phyloP scores from a whole-genome alignment of 371 early-diverging fungal species.

The Lichtheimia corymbifera region DNA sequence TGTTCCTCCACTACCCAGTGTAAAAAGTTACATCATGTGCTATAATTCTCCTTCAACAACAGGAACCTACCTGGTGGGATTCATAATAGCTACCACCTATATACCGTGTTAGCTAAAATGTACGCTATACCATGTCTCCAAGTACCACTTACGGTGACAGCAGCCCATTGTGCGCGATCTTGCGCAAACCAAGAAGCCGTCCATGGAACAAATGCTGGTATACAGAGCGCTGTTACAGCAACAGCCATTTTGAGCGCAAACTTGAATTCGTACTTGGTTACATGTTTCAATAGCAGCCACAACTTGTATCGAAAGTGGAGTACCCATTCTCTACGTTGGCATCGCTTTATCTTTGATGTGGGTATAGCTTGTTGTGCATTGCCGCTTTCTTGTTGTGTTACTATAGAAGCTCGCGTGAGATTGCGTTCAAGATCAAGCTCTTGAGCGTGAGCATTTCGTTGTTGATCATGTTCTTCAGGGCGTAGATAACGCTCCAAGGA shows the following conservation, averaged over 20 bases:
- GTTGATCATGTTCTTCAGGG: too few relatives aligned
- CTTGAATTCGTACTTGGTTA: constrained; percentile 54
- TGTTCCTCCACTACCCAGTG: constrained; percentile 48
- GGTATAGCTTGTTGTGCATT: too few relatives aligned
- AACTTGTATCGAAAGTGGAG: constrained; percentile 31
- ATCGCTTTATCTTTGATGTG: neutral
- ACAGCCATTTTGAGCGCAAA: constrained; percentile 63
- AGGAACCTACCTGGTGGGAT: constrained; percentile 51
- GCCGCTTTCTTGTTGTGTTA: neutral
- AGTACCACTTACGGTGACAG: constrained; percentile 33
- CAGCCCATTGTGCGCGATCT: constrained; percentile 60
- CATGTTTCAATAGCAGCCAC: constrained; percentile 45
- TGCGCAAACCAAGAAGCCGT: constrained; percentile 32
- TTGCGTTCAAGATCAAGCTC: too few relatives aligned
- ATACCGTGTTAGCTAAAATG: neutral
- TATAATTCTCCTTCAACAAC: neutral
- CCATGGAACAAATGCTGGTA: constrained; percentile 53
- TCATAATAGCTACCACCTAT: constrained; percentile 55
- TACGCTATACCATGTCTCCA: neutral
- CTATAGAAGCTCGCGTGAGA: neutral
- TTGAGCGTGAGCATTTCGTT: too few relatives aligned
- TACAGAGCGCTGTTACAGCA: constrained; percentile 43
- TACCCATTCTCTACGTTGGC: constrained; percentile 5
- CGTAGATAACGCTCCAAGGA: too few relatives aligned
- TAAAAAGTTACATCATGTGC: neutral